These are phyloP conservation scores for Calonectria multiphialidica DNA, from an alignment of 2,329 filamentous ascomycete genomes.

Conservation along the genomic window DNA sequence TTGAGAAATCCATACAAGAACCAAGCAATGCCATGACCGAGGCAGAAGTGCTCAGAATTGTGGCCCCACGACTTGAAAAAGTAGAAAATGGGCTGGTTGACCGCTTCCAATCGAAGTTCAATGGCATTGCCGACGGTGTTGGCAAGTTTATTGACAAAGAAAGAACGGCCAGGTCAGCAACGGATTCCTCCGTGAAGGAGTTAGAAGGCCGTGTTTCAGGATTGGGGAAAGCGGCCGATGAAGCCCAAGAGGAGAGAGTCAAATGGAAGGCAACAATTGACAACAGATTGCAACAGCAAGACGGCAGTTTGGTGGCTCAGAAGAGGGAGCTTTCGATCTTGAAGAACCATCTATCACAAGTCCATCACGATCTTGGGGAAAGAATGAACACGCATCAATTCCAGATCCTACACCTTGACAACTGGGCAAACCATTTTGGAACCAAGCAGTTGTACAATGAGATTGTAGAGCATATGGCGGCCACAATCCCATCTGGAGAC, in stretches of 20 bases:
- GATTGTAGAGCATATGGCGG: constrained; percentile 54
- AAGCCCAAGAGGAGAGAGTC: background rate
- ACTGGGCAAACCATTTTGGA: constrained; percentile 62
- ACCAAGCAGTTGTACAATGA: constrained; percentile 55
- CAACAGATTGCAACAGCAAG: background rate
- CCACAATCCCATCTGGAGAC: constrained; percentile 34
- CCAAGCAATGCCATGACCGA: background rate
- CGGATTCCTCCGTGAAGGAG: constrained; percentile 24
- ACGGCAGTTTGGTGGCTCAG: background rate
- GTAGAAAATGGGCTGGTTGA: constrained; percentile 23
- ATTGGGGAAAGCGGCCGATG: constrained; percentile 1
- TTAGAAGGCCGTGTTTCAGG: constrained; percentile 8
- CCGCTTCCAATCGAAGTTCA: background rate
- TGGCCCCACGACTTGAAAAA: constrained; percentile 19
- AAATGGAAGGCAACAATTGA: background rate
- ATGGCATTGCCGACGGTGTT: constrained; percentile 26
- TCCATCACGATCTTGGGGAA: constrained; percentile 33
- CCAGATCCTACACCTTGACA: constrained; percentile 55
- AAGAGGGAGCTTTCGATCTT: constrained; percentile 15
- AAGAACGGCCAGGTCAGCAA: constrained; percentile 17
- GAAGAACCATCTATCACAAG: constrained; percentile 10
- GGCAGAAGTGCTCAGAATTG: constrained; percentile 23
- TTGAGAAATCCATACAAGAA: background rate
- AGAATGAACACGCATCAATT: constrained; percentile 48
- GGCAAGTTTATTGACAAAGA: constrained; percentile 38